A percentile compares a stretch with the other conserved stretches of the same genome.
Evolutionary conservation across 2,329 filamentous ascomycete species (phyloP).

Genomic region (Spiromastix sp.): DNA sequence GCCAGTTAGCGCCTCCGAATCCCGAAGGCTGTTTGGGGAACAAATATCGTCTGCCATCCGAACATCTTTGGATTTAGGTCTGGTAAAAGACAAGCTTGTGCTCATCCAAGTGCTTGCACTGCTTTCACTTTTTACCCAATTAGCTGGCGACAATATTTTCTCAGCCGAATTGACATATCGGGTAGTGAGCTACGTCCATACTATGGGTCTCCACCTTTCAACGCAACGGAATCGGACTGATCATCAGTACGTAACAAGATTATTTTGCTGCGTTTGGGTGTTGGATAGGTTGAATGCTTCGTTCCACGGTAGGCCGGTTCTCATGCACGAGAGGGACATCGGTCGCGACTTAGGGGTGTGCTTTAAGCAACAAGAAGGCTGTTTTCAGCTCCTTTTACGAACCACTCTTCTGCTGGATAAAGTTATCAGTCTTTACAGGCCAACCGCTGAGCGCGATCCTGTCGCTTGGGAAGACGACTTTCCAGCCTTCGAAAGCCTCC

Average conservation of each 20-base stretch:
- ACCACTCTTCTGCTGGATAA: constrained; percentile 47
- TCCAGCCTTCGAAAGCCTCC: constrained; percentile 22
- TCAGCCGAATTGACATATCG: constrained; percentile 44
- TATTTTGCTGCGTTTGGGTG: constrained; percentile 53
- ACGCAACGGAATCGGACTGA: constrained; percentile 8
- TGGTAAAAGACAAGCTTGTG: constrained; percentile 45
- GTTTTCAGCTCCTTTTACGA: constrained; percentile 48
- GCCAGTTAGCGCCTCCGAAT: constrained; percentile 7
- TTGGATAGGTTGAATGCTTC: constrained; percentile 51
- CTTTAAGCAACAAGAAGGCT: constrained; percentile 41
- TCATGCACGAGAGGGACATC: constrained; percentile 52
- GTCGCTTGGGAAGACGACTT: constrained; percentile 19
- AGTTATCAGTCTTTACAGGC: constrained; percentile 52
- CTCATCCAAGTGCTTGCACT: constrained; percentile 46
- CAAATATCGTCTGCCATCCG: constrained; percentile 40
- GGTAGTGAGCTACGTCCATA: constrained; percentile 49
- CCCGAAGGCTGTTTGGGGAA: constrained; percentile 14
- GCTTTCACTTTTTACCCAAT: constrained; percentile 50
- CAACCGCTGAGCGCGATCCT: constrained; percentile 24
- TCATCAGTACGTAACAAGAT: constrained; percentile 17
- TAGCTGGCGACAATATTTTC: constrained; percentile 44
- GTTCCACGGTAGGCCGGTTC: constrained; percentile 48
- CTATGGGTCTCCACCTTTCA: constrained; percentile 45
- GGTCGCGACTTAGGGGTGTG: constrained; percentile 44
- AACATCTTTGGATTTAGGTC: constrained; percentile 42